Conservation (phyloP, 2,329 filamentous ascomycete species). For the Calonectria naviculata region DNA sequence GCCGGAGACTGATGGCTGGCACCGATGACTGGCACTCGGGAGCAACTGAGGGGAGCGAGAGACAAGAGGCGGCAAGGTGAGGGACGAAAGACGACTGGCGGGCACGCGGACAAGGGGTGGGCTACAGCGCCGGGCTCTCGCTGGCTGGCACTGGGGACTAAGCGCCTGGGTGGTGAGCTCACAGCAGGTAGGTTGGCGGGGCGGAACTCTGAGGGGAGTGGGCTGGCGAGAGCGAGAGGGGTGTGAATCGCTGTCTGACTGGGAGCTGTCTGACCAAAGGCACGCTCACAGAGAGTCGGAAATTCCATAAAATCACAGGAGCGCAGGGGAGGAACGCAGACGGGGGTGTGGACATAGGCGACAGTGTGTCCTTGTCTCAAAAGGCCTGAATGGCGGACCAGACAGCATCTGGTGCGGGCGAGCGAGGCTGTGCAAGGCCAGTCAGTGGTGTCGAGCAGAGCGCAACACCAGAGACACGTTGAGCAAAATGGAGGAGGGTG, state of each 20-base stretch:
- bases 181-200: neutral
- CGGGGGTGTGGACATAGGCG: conserved; percentile 9
- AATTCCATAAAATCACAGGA: conserved; percentile 29
- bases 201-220: neutral
- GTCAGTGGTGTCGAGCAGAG: conserved; percentile 10
- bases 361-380: conserved; percentile 22
- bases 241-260: conserved; percentile 3
- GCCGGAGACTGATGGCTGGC: neutral
- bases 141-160: conserved; percentile 1
- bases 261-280: neutral
- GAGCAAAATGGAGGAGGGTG: conserved; percentile 26
- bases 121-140: neutral
- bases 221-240: neutral
- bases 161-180: conserved; percentile 10
- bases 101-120: conserved; percentile 12
- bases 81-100: conserved; percentile 13
- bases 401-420: conserved; percentile 25
- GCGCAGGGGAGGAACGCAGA: conserved; percentile 22
- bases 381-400: conserved; percentile 20
- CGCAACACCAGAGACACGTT: conserved; percentile 32
- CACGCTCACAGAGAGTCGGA: conserved; percentile 25
- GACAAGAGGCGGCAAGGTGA: conserved; percentile 15
- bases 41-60: neutral
- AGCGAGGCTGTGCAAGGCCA: conserved; percentile 36
- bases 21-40: neutral